Conservation (phyloP, 768 basidiomycete genomes). For the Kwoniella dendrophila region DNA sequence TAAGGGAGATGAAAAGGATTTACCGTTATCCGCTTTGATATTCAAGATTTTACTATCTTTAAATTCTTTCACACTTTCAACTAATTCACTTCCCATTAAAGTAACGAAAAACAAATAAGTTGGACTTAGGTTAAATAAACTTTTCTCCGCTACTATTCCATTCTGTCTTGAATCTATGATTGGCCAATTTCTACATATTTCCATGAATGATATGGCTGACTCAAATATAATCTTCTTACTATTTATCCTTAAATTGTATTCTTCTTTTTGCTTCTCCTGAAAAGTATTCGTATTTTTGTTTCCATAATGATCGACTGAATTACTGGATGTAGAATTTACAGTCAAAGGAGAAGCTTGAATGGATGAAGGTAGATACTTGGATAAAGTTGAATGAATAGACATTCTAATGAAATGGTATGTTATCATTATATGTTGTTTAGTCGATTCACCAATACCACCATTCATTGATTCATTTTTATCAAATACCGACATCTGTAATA, state of each 20-base stretch:
- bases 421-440: constrained; percentile 16
- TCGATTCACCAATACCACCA: constrained; percentile 16
- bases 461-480: not conserved
- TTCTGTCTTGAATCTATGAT: not conserved
- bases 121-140: constrained; percentile 26
- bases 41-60: not conserved
- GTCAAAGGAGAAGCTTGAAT: not conserved
- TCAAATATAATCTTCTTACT: constrained; percentile 17
- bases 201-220: constrained; percentile 22
- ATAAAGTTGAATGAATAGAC: constrained; percentile 11
- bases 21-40: constrained; percentile 6
- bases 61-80: not conserved
- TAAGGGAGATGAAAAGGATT: not conserved
- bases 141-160: not conserved
- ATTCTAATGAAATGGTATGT: constrained; percentile 16
- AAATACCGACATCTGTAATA: not conserved
- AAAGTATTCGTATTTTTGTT: not conserved
- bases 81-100: constrained; percentile 16
- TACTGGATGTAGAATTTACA: not conserved
- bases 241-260: constrained; percentile 15
- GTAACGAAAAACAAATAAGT: constrained; percentile 26
- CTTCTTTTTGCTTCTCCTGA: constrained; percentile 3
- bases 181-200: constrained; percentile 26
- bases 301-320: not conserved
- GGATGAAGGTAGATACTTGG: constrained; percentile 14